These are phyloP conservation scores for Calycina herbarum DNA, from an alignment of 2,329 filamentous ascomycete genomes.

Conservation along the genomic window DNA sequence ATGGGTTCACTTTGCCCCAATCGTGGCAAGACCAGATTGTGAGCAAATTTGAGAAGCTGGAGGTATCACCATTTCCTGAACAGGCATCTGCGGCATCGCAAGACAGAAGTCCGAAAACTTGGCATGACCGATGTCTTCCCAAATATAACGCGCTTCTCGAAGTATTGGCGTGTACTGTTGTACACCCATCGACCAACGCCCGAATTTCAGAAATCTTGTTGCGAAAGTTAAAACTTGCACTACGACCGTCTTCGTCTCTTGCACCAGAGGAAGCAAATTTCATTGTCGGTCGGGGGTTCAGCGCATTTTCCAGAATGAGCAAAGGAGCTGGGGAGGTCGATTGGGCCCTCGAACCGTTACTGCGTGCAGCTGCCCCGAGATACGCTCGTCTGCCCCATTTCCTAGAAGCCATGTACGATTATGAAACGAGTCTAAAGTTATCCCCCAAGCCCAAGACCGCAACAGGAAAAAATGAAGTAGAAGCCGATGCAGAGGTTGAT, in stretches of 20 bases:
- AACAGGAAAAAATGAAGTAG: conserved; percentile 18
- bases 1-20: conserved; percentile 58
- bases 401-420: conserved; percentile 60
- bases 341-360: conserved; percentile 59
- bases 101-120: conserved; percentile 60
- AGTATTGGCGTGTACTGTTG: conserved; percentile 59
- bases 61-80: conserved; percentile 65
- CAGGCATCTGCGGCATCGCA: conserved; percentile 52
- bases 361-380: conserved; percentile 64
- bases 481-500: conserved; percentile 55
- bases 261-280: conserved; percentile 68
- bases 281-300: conserved; percentile 73
- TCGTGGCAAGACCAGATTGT: conserved; percentile 74
- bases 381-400: conserved; percentile 68
- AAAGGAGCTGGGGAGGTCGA: conserved; percentile 59
- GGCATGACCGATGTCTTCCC: conserved; percentile 63
- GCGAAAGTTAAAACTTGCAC: conserved; percentile 63
- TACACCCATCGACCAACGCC: conserved; percentile 66
- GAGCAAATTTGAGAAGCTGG: conserved; percentile 65
- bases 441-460: conserved; percentile 21
- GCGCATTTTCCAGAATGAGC: conserved; percentile 68
- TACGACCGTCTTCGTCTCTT: conserved; percentile 59
- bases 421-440: conserved; percentile 43
- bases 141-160: conserved; percentile 68
- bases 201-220: conserved; percentile 66